Evolutionary conservation across 192 early-diverging fungal species (phyloP).

Genomic region (Spizellomyces sp.): DNA sequence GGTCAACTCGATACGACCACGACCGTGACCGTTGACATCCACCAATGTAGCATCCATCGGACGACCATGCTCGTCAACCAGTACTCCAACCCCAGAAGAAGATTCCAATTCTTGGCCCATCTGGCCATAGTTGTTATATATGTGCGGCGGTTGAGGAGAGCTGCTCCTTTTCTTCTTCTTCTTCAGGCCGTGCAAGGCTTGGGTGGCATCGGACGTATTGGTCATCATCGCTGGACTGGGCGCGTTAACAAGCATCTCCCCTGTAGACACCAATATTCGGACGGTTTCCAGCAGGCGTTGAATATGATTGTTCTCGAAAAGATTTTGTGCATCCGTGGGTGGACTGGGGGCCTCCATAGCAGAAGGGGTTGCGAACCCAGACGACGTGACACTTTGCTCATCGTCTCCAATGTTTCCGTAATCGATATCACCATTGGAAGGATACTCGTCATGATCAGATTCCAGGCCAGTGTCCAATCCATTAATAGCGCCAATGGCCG

Average conservation of each 20-base stretch:
- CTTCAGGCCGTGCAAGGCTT: not conserved
- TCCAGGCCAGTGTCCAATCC: not conserved
- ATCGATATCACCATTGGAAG: not conserved
- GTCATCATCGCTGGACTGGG: not conserved
- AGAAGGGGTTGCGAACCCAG: not conserved
- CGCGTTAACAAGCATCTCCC: constrained; percentile 27
- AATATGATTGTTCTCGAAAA: constrained; percentile 23
- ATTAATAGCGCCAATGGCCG: constrained; percentile 3
- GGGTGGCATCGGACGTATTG: not conserved
- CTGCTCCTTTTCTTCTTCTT: constrained; percentile 22
- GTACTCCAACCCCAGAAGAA: not conserved
- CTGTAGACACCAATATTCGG: constrained; percentile 26
- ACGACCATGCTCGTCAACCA: constrained; percentile 16
- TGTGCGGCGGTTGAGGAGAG: not conserved
- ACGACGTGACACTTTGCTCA: not conserved
- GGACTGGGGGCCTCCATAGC: not conserved
- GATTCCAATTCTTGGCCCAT: not conserved
- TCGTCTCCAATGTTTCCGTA: not conserved
- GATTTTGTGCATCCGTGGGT: not conserved
- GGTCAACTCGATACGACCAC: constrained; percentile 6
- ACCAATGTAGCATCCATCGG: not conserved
- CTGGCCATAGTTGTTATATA: not conserved
- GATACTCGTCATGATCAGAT: constrained; percentile 6
- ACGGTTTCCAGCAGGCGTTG: constrained; percentile 31
- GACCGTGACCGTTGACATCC: not conserved